Evolutionary conservation across 176 grass and related monocot genomes (phyloP), one percentile per base, ranked within the genome.

Genomic region (Oryza longistaminata): DNA sequence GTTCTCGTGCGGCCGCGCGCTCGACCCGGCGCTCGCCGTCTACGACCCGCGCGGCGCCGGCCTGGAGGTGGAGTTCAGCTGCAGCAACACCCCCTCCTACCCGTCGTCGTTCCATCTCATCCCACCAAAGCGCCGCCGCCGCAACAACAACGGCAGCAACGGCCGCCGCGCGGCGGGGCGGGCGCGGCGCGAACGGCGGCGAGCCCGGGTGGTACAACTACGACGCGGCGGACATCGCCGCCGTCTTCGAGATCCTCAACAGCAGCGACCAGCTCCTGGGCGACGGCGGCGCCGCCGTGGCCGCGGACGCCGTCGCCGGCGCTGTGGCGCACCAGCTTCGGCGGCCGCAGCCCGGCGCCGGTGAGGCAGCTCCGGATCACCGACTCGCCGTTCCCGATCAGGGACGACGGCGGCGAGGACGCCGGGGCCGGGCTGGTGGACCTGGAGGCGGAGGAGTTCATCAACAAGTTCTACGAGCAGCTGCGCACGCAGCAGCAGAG

Each of bases 21-120:
- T 83, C 74, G 90, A 94, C 71, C 85, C 85, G 1, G 53, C 76
- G 33, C 82, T 71, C 79, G 68, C 89, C 69, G 79, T 87, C 4
- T 85, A 83, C 86, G 31, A 48, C 86, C 74, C 71, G 22, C 65
- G 75, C 15, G 74, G 75, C 76, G 27, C 25, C 52, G 53, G 78
- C 61, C 82, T 11, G 9, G 96, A 98, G 79, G 96, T 98, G 64
- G 90, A 99, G 91, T 99, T 99, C 86, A 96, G 91, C 88, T 95
- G 96, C 85, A 94, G 93, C 81, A 92, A 95, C 88, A 99, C 96
- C 37, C 91, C 96, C 3, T 85, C 93, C 5, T 85, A 88, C 89
- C 74, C 89, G 19, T 85, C 78, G 64, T 53, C 78, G 64, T 53
- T 94, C 80, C 71, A 79, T 9, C 62, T 91, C 70, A 53, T 85